Conservation (phyloP, 192 early-diverging fungal species). For the Coemansia sp. region DNA sequence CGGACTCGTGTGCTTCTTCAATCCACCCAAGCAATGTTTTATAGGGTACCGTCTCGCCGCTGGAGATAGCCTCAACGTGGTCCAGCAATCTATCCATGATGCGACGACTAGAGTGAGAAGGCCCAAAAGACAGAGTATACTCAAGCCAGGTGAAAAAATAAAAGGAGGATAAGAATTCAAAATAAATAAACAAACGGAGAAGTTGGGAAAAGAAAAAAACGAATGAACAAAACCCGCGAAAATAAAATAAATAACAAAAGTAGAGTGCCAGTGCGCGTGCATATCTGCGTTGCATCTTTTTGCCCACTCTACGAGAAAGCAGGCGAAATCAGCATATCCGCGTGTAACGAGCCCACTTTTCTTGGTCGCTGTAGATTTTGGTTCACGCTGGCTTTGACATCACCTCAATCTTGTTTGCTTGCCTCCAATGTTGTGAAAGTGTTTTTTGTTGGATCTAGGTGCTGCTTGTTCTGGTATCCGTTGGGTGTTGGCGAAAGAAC, state of each 20-base stretch:
- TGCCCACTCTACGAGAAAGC: background rate
- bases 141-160: background rate
- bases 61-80: background rate
- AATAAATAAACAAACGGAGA: background rate
- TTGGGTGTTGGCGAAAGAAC: too few species aligned
- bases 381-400: background rate
- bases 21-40: background rate
- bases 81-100: background rate
- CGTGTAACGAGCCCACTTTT: too few species aligned
- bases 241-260: background rate
- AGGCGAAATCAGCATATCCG: background rate
- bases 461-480: too few species aligned
- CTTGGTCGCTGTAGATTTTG: background rate
- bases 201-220: background rate
- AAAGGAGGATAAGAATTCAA: background rate
- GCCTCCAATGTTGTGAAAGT: too few species aligned
- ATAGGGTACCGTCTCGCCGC: background rate
- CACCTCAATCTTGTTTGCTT: background rate
- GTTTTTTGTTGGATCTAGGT: too few species aligned
- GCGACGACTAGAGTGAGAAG: background rate
- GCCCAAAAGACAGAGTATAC: background rate
- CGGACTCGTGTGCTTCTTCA: background rate
- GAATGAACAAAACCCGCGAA: background rate
- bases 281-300: background rate
- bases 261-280: conserved; percentile 4